Base-by-base conservation (phyloP, 352 stramenopile species). In the Sclerospora graminicola region DNA sequence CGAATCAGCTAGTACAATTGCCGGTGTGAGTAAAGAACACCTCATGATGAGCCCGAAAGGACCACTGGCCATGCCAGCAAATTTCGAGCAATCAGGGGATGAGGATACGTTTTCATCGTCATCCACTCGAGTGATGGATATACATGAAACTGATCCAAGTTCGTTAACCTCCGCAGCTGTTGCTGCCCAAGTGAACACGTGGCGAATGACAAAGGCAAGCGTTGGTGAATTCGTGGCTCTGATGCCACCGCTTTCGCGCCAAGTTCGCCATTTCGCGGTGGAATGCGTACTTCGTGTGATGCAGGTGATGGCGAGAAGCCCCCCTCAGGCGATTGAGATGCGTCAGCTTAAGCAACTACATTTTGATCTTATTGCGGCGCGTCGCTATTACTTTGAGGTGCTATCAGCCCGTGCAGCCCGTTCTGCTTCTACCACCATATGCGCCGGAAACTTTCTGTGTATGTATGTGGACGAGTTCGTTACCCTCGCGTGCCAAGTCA, bases 381-480 rank as follows among this genome's bases (percentile, higher is more conserved):
- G 75, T 9, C 53, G 54, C 15, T 65, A 72, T 47, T 72, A 78
- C 20, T 53, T 70, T n/a, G 63, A 68, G 5, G 61, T 54, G 19
- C 45, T 83, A 1, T 54, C 58, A 29, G 33, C 30, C 45, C 45
- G 29, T 5, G 52, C 45, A 31, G 29, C 30, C 2, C 19, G 47
- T 35, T 31, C 52, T 19, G 20, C 51, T 10, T 43, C 44, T 18
- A 18, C 40, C 14, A 46, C 55, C 5, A 46, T 30, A 9, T 54
- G 11, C 28, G 28, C 49, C 2, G 57, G 54, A 15, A 86, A 93
- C 44, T 93, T 85, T 47, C 38, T 93, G 11, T 84, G 75, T 39
- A 84, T 93, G 75, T 93, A 91, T 52, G 24, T 93, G 46, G 82
- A 93, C 34, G 82, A 93, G 64, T 85, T 93, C 43, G 69, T 93